Evolutionary conservation across 1,284 basidiomycete genomes (phyloP).

Genomic region (Malassezia japonica): DNA sequence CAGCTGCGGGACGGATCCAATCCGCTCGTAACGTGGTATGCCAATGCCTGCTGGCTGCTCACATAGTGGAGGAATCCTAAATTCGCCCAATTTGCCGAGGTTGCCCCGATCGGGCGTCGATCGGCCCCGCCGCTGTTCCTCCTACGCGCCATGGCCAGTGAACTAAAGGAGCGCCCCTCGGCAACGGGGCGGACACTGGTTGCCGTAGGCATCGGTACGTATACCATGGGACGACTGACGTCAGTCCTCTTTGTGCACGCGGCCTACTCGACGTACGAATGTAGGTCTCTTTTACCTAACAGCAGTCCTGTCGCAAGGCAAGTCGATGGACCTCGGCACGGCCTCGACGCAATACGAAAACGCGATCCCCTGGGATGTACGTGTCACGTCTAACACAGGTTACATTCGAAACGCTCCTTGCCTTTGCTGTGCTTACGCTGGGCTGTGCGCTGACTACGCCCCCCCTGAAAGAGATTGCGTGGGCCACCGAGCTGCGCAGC

Average conservation of each 20-base stretch:
- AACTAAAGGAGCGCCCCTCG: slow-evolving; percentile 3
- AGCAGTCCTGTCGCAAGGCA: slow-evolving; percentile 17
- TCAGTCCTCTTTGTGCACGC: slow-evolving; percentile 20
- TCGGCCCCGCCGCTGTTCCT: too few relatives aligned
- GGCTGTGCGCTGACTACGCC: slow-evolving; percentile 13
- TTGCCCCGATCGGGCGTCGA: background rate
- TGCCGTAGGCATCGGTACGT: slow-evolving; percentile 6
- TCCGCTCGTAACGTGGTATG: slow-evolving; percentile 73
- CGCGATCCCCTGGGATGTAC: slow-evolving; percentile 14
- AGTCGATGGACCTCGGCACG: slow-evolving; percentile 15
- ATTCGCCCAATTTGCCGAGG: background rate
- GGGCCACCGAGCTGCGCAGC: slow-evolving; percentile 14
- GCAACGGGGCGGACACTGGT: background rate
- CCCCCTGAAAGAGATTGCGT: slow-evolving; percentile 11
- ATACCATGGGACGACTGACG: background rate
- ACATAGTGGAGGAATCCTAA: slow-evolving; percentile 19
- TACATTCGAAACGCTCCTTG: slow-evolving; percentile 4
- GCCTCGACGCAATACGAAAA: slow-evolving; percentile 9
- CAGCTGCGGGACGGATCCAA: slow-evolving; percentile 68
- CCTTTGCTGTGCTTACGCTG: slow-evolving; percentile 16
- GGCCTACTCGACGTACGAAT: slow-evolving; percentile 19
- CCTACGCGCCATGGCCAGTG: too few relatives aligned
- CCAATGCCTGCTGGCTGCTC: slow-evolving; percentile 63
- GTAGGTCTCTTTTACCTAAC: slow-evolving; percentile 5
- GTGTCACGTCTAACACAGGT: slow-evolving; percentile 11